Conservation (phyloP, 1,284 basidiomycete species). For the Phylloporus gajari region DNA sequence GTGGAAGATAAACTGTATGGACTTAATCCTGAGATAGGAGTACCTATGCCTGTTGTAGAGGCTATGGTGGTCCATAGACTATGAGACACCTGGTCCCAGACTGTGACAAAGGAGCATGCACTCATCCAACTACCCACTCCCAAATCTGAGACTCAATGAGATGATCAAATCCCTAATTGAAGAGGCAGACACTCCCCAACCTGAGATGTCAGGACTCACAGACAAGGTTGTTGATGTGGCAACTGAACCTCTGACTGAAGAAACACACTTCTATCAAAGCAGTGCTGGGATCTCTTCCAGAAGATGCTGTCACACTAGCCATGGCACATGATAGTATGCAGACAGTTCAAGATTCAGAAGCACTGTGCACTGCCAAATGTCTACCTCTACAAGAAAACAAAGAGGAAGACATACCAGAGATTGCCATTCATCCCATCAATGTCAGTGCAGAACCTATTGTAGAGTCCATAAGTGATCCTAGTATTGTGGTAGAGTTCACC, state of each 20-base stretch:
- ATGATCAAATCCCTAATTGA: no score
- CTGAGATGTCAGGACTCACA: not conserved
- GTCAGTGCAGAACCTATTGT: not conserved
- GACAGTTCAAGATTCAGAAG: constrained; percentile 9
- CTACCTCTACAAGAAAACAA: not conserved
- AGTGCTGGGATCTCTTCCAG: not conserved
- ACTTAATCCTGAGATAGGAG: constrained; percentile 4
- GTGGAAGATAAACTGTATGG: not conserved
- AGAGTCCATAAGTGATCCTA: not conserved
- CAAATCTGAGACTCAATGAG: no score
- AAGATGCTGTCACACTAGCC: not conserved
- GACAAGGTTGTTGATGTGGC: not conserved
- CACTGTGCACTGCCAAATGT: not conserved
- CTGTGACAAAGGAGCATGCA: constrained; percentile 39
- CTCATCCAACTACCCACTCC: not conserved
- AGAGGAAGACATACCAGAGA: constrained; percentile 3
- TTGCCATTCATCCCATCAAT: not conserved
- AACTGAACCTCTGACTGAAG: not conserved
- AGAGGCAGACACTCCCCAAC: not conserved
- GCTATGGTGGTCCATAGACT: constrained; percentile 45
- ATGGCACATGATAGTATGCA: constrained; percentile 2
- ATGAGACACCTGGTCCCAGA: constrained; percentile 51
- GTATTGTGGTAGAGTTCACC: no score
- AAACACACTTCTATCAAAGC: not conserved
- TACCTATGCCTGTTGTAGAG: constrained; percentile 44